phyloP scores from a whole-genome alignment of 768 basidiomycete species.

The Tylopilus cervinicoccineus region DNA sequence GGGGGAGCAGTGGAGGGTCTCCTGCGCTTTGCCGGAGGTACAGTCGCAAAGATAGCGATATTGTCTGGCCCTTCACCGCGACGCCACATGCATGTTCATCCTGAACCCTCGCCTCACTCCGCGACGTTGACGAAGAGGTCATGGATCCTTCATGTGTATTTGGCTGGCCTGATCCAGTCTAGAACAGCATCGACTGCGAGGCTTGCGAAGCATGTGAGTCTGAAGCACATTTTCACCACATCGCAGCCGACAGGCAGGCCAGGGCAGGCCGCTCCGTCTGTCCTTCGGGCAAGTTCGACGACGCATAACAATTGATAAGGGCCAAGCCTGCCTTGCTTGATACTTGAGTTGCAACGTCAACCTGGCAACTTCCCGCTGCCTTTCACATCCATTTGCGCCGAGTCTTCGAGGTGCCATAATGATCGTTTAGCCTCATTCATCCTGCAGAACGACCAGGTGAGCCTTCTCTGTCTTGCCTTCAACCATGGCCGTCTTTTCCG shows the following conservation, averaged over 20 bases:
- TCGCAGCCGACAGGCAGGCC: conserved; percentile 10
- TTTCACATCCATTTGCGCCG: conserved; percentile 20
- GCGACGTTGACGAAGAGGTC: background rate
- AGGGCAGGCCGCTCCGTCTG: conserved; percentile 7
- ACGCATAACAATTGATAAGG: conserved; percentile 9
- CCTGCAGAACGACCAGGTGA: conserved; percentile 15
- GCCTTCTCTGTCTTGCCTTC: conserved; percentile 5
- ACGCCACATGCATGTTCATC: background rate
- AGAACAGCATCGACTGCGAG: conserved; percentile 10
- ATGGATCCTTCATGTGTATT: background rate
- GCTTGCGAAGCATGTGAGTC: conserved; percentile 7
- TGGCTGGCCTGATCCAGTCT: background rate
- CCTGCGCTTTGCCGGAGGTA: conserved; percentile 19
- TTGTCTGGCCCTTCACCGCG: background rate
- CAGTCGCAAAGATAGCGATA: background rate
- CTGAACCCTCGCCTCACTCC: background rate
- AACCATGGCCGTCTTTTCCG: background rate
- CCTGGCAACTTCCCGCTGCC: conserved; percentile 10
- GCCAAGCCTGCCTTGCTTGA: conserved; percentile 15
- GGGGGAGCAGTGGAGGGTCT: conserved; percentile 25
- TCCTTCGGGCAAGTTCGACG: conserved; percentile 5
- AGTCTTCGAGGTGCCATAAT: conserved; percentile 9
- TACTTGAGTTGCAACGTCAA: conserved; percentile 14
- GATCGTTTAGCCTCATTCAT: conserved; percentile 18
- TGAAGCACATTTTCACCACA: conserved; percentile 2